Evolutionary conservation across 306 rosid species (phyloP).

Genomic region (Hylodesmum podocarpum): DNA sequence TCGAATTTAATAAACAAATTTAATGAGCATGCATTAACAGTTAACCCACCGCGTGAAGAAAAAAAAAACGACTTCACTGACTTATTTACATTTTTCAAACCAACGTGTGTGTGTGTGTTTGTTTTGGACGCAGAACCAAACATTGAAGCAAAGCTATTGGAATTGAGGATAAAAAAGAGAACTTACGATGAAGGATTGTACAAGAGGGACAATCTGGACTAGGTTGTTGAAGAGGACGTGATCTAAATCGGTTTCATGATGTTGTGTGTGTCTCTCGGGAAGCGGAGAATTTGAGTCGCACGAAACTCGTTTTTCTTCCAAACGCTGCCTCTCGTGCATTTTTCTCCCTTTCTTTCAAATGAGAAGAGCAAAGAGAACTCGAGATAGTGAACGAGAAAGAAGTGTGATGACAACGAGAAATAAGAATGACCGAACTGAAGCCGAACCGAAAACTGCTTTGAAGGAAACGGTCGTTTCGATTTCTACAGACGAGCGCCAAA

Average conservation of each 20-base stretch:
- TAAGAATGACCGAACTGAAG: not conserved
- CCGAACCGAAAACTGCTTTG: not conserved
- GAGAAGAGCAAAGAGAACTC: not conserved
- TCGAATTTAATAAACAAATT: constrained; percentile 15
- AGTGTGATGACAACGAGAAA: not conserved
- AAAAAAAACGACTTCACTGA: not conserved
- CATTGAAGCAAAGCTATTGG: no score
- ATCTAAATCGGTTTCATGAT: constrained; percentile 51
- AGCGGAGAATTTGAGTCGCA: not conserved
- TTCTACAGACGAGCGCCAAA: not conserved
- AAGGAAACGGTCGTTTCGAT: not conserved
- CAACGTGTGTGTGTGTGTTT: not conserved
- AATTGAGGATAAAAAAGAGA: not conserved
- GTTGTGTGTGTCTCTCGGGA: not conserved
- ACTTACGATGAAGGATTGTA: constrained; percentile 65
- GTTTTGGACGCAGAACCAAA: not conserved
- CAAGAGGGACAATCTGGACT: constrained; percentile 70
- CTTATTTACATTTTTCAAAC: not conserved
- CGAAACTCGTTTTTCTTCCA: not conserved
- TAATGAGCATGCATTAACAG: not conserved
- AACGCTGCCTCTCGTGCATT: not conserved
- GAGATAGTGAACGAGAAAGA: not conserved
- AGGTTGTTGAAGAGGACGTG: constrained; percentile 73
- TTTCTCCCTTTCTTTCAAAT: not conserved
- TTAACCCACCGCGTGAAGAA: not conserved